Evolutionary conservation across 2,329 filamentous ascomycete genomes (phyloP).

Genomic region (Sporothrix dimorphospora): DNA sequence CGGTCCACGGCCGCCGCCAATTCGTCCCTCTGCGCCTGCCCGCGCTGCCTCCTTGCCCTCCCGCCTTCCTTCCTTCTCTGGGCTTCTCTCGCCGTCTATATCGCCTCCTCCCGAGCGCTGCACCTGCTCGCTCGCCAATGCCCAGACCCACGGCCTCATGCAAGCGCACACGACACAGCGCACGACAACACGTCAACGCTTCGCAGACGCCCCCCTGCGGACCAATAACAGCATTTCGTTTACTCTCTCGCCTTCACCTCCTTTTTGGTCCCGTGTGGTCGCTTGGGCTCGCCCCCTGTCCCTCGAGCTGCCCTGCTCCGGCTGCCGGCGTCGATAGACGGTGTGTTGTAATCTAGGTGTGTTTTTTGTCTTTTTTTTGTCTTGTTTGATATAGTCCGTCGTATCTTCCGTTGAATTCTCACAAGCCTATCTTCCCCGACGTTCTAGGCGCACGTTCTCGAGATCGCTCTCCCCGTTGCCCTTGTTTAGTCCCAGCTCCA

Average conservation of each 20-base stretch:
- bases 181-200: background rate
- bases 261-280: no score
- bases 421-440: background rate
- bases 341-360: background rate
- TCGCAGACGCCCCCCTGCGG: background rate
- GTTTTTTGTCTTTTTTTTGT: background rate
- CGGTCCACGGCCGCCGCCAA: conserved; percentile 10
- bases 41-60: background rate
- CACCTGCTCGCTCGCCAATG: background rate
- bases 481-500: conserved; percentile 7
- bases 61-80: conserved; percentile 1
- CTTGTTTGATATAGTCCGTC: background rate
- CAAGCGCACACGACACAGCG: conserved; percentile 13
- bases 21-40: conserved; percentile 13
- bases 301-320: background rate
- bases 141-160: background rate
- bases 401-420: background rate
- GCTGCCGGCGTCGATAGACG: conserved; percentile 16
- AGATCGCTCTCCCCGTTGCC: background rate
- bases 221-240: conserved; percentile 1
- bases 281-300: conserved; percentile 7
- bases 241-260: background rate
- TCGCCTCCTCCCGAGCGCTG: background rate
- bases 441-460: conserved; percentile 2
- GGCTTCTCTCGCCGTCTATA: conserved; percentile 4